A percentile compares a stretch with the other conserved stretches of the same genome.
phyloP scores from a whole-genome alignment of 257 asterid genomes.

The Salvia miltiorrhiza region DNA sequence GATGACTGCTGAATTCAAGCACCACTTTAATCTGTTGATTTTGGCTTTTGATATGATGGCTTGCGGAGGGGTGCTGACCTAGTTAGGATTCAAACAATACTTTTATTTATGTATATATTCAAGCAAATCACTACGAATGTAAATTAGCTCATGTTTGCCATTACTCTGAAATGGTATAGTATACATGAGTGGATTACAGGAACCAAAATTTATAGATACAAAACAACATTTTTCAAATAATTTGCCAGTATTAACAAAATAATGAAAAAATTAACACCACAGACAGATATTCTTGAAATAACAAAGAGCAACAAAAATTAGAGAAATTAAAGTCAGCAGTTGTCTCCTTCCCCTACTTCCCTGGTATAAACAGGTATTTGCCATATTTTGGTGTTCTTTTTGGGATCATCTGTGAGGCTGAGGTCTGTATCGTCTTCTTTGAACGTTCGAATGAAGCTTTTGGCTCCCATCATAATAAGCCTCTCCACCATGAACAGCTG shows the following conservation, averaged over 20 bases:
- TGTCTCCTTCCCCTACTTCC: slow-evolving; percentile 42
- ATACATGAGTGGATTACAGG: not conserved
- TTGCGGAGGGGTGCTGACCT: not conserved
- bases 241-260: slow-evolving; percentile 2
- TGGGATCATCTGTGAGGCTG: slow-evolving; percentile 90
- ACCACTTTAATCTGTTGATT: too few species aligned
- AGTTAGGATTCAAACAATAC: not conserved
- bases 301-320: not conserved
- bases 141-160: too few species aligned
- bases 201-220: slow-evolving; percentile 1
- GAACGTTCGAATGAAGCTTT: slow-evolving; percentile 59
- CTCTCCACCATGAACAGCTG: slow-evolving; percentile 90
- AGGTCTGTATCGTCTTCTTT: slow-evolving; percentile 66
- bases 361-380: slow-evolving; percentile 67
- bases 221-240: not conserved
- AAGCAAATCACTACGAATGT: too few species aligned
- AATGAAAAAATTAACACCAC: slow-evolving; percentile 14
- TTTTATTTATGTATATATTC: too few species aligned
- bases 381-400: slow-evolving; percentile 85
- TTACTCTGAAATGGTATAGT: too few species aligned
- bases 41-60: too few species aligned
- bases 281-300: not conserved
- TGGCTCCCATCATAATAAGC: slow-evolving; percentile 78
- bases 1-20: too few species aligned
- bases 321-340: slow-evolving; percentile 41